These are phyloP conservation scores for Wallemia hederae DNA, from an alignment of 1,284 basidiomycete genomes.

Conservation along the genomic window DNA sequence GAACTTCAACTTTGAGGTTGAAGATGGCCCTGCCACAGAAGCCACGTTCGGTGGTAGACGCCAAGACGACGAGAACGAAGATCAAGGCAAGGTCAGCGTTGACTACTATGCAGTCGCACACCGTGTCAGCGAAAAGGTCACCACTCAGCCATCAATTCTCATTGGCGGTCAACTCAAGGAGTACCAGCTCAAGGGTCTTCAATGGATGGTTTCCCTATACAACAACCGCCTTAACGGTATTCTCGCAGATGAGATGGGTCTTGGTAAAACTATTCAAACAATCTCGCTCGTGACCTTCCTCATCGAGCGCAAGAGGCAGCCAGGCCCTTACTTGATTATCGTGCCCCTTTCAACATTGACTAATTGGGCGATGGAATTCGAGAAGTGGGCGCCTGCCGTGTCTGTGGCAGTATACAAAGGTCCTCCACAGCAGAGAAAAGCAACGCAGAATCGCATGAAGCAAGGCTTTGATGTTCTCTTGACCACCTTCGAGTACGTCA, in stretches of 20 bases:
- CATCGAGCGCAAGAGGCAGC: slow-evolving; percentile 69
- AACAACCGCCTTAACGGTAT: slow-evolving; percentile 99
- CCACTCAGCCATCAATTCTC: slow-evolving; percentile 52
- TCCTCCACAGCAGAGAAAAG: slow-evolving; percentile 48
- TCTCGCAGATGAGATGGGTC: slow-evolving; percentile 93
- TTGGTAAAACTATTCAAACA: slow-evolving; percentile 73
- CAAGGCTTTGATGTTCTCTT: slow-evolving; percentile 74
- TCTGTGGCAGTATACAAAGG: slow-evolving; percentile 76
- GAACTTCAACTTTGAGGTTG: slow-evolving; percentile 22
- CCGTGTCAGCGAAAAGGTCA: slow-evolving; percentile 63
- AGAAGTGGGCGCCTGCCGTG: slow-evolving; percentile 81
- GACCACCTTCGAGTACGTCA: slow-evolving; percentile 97
- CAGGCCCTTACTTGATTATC: slow-evolving; percentile 87
- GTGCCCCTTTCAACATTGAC: slow-evolving; percentile 95
- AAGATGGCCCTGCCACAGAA: slow-evolving; percentile 51
- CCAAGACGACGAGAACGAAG: slow-evolving; percentile 29
- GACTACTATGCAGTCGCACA: slow-evolving; percentile 97
- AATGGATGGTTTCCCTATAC: slow-evolving; percentile 92
- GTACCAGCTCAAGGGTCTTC: slow-evolving; percentile 92
- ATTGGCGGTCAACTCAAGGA: slow-evolving; percentile 78
- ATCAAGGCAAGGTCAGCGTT: slow-evolving; percentile 26
- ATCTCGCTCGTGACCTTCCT: slow-evolving; percentile 90
- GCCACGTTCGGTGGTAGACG: slow-evolving; percentile 66
- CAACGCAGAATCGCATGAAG: slow-evolving; percentile 40
- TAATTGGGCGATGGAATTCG: slow-evolving; percentile 92